phyloP scores from a whole-genome alignment of 495 filamentous ascomycete genomes.

The Penicillium fimorum region DNA sequence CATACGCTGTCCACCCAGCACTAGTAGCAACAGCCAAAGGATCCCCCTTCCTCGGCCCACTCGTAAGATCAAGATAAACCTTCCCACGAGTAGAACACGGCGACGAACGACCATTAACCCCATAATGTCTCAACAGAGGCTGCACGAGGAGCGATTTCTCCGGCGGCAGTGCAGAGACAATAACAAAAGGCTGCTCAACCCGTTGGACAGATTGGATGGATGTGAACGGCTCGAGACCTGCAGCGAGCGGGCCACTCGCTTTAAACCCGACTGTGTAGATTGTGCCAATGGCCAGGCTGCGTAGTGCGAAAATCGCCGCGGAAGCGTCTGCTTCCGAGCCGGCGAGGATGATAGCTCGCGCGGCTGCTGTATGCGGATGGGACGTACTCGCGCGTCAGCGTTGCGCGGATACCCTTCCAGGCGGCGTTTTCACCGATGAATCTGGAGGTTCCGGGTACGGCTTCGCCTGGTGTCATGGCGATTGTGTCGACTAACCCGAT shows the following conservation, averaged over 20 bases:
- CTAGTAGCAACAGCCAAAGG: slow-evolving; percentile 65
- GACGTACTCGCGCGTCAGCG: slow-evolving; percentile 74
- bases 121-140: slow-evolving; percentile 68
- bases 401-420: slow-evolving; percentile 81
- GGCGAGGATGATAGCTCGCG: slow-evolving; percentile 70
- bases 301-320: slow-evolving; percentile 71
- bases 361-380: slow-evolving; percentile 75
- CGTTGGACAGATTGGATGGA: slow-evolving; percentile 74
- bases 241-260: slow-evolving; percentile 59
- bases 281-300: slow-evolving; percentile 69
- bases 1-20: slow-evolving; percentile 76
- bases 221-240: slow-evolving; percentile 72
- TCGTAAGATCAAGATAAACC: slow-evolving; percentile 77
- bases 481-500: slow-evolving; percentile 82
- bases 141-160: slow-evolving; percentile 79
- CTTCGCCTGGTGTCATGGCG: slow-evolving; percentile 49
- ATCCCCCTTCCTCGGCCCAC: slow-evolving; percentile 65
- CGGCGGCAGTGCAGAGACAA: slow-evolving; percentile 72
- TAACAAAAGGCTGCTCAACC: slow-evolving; percentile 73
- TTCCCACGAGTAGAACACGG: slow-evolving; percentile 58
- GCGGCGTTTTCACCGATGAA: slow-evolving; percentile 75
- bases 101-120: slow-evolving; percentile 41
- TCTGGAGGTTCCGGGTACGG: slow-evolving; percentile 34
- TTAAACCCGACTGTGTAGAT: slow-evolving; percentile 85
- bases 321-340: slow-evolving; percentile 67